These are phyloP conservation scores for Thielaviopsis euricoi DNA, from an alignment of 2,329 filamentous ascomycete genomes.

Conservation along the genomic window DNA sequence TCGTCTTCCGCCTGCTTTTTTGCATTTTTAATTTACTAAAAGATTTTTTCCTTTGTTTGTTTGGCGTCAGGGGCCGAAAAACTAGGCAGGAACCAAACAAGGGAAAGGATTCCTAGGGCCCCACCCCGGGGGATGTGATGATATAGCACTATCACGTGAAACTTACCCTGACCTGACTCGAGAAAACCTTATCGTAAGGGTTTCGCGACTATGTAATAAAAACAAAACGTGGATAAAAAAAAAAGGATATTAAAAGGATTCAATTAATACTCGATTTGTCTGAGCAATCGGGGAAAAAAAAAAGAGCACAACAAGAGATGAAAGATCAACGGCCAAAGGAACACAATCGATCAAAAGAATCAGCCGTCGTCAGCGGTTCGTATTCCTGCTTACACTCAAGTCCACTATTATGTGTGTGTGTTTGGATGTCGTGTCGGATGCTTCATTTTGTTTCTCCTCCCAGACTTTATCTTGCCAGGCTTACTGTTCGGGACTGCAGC, in stretches of 20 bases:
- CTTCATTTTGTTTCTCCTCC: no score
- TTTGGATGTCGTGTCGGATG: no score
- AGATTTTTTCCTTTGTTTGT: not conserved
- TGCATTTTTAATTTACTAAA: not conserved
- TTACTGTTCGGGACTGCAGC: no score
- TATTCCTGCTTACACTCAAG: no score
- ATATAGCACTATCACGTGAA: no score
- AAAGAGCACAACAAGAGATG: not conserved
- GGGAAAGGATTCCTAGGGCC: no score
- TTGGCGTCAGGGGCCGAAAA: not conserved
- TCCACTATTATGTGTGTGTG: no score
- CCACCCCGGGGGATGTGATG: no score
- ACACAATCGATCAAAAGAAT: not conserved
- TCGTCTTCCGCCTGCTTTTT: not conserved
- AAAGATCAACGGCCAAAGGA: not conserved
- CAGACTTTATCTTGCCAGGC: no score
- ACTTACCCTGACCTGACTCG: not conserved
- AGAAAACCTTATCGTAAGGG: not conserved
- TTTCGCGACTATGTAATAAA: not conserved
- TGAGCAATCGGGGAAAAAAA: not conserved
- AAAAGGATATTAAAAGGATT: no score
- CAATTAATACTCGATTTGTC: no score
- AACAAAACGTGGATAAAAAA: not conserved
- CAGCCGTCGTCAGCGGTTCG: no score
- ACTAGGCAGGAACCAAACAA: not conserved